Conservation (phyloP, 2,329 filamentous ascomycete genomes). For the Cladosporium colombiae region DNA sequence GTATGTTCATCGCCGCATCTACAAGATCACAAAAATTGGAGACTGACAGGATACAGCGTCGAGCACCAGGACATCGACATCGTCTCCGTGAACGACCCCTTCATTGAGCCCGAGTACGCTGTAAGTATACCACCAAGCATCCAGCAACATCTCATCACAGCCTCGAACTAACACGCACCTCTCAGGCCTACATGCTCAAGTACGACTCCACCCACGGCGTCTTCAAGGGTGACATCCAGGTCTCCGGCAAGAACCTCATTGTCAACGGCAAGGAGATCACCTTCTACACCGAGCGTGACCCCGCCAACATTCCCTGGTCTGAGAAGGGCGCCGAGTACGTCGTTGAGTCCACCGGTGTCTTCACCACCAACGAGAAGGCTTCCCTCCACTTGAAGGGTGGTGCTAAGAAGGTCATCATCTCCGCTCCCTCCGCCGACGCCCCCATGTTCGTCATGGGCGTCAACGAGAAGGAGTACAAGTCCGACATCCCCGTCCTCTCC, state of each 20-base stretch:
- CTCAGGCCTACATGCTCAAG: conserved; percentile 97
- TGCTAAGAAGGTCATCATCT: conserved; percentile 91
- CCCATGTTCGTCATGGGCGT: conserved; percentile 99
- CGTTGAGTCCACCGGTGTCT: conserved; percentile 97
- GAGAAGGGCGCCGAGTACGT: conserved; percentile 89
- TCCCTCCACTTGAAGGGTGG: conserved; percentile 90
- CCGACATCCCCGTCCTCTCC: conserved; percentile 89
- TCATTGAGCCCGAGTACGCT: conserved; percentile 97
- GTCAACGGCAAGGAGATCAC: conserved; percentile 94
- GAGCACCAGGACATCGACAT: conserved; percentile 88
- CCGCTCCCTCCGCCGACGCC: conserved; percentile 88
- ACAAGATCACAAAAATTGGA: neutral
- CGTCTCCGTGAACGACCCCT: conserved; percentile 98
- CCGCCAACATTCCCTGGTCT: conserved; percentile 83
- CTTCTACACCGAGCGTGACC: conserved; percentile 94
- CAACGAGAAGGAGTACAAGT: conserved; percentile 92
- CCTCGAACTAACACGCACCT: neutral
- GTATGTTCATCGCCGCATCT: conserved; percentile 49
- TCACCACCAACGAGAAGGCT: conserved; percentile 98
- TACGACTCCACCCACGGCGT: conserved; percentile 96
- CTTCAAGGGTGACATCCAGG: conserved; percentile 89
- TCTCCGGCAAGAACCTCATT: conserved; percentile 70
- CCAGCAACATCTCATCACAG: neutral
- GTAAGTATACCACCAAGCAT: conserved; percentile 60
- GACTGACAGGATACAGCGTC: conserved; percentile 52